phyloP scores from a whole-genome alignment of 306 rosid species.

The Trifolium pratense region DNA sequence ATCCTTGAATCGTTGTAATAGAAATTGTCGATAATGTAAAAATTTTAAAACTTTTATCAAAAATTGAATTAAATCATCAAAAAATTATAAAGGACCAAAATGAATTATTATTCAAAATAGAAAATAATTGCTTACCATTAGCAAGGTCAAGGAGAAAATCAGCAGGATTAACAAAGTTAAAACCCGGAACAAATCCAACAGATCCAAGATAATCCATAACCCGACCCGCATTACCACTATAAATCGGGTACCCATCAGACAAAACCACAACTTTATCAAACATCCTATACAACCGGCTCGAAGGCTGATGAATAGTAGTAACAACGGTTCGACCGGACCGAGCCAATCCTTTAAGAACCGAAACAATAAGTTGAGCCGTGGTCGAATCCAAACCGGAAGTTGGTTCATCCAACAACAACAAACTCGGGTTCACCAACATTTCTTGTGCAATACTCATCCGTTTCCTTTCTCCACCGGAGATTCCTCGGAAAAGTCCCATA shows the following conservation, averaged over 20 bases:
- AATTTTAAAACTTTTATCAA: too few species aligned
- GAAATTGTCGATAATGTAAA: too few species aligned
- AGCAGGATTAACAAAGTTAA: slow-evolving; percentile 79
- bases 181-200: slow-evolving; percentile 63
- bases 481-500: slow-evolving; percentile 61
- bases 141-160: slow-evolving; percentile 91
- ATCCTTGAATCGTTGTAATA: too few species aligned
- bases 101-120: neutral
- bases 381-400: slow-evolving; percentile 93
- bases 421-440: slow-evolving; percentile 83
- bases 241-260: slow-evolving; percentile 75
- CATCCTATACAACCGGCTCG: slow-evolving; percentile 74
- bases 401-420: slow-evolving; percentile 79
- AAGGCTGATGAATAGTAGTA: slow-evolving; percentile 88
- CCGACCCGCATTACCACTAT: slow-evolving; percentile 65
- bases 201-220: slow-evolving; percentile 74
- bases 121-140: slow-evolving; percentile 56
- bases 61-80: too few species aligned
- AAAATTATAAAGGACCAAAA: too few species aligned
- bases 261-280: slow-evolving; percentile 79
- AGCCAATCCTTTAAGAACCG: slow-evolving; percentile 51
- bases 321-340: slow-evolving; percentile 77
- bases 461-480: slow-evolving; percentile 87
- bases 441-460: slow-evolving; percentile 89
- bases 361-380: slow-evolving; percentile 66